Conservation (phyloP, 441 rosid genomes). For the Euphorbia celastroides region DNA sequence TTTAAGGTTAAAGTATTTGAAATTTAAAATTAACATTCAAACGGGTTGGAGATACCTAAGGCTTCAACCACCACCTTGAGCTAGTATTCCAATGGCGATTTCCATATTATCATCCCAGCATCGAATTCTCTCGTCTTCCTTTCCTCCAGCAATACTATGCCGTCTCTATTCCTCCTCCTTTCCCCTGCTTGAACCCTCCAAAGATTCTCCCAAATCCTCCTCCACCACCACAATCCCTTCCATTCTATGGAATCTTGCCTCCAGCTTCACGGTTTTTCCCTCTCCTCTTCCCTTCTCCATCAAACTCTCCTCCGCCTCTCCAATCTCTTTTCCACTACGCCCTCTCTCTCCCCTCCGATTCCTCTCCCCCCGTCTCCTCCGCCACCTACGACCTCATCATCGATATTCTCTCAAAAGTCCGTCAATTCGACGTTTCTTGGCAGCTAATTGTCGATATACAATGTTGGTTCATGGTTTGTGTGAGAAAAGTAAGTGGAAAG, state of each 20-base stretch:
- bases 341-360: constrained; percentile 49
- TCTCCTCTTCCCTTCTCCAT: constrained; percentile 54
- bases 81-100: too few species aligned
- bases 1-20: too few species aligned
- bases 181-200: constrained; percentile 51
- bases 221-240: constrained; percentile 81
- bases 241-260: constrained; percentile 78
- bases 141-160: not conserved
- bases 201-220: constrained; percentile 62
- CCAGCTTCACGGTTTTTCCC: constrained; percentile 72
- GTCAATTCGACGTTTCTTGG: constrained; percentile 73
- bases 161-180: constrained; percentile 19
- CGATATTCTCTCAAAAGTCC: constrained; percentile 57
- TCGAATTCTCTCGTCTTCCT: not conserved
- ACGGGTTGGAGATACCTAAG: too few species aligned
- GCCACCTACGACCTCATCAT: constrained; percentile 66
- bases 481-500: constrained; percentile 60
- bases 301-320: constrained; percentile 92
- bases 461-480: constrained; percentile 66
- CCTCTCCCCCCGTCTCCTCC: constrained; percentile 27
- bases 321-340: constrained; percentile 70
- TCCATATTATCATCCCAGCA: too few species aligned
- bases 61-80: too few species aligned
- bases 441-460: constrained; percentile 69
- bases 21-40: too few species aligned